phyloP scores from a whole-genome alignment of 345 rosid species.

The Leavenworthia alabamica region DNA sequence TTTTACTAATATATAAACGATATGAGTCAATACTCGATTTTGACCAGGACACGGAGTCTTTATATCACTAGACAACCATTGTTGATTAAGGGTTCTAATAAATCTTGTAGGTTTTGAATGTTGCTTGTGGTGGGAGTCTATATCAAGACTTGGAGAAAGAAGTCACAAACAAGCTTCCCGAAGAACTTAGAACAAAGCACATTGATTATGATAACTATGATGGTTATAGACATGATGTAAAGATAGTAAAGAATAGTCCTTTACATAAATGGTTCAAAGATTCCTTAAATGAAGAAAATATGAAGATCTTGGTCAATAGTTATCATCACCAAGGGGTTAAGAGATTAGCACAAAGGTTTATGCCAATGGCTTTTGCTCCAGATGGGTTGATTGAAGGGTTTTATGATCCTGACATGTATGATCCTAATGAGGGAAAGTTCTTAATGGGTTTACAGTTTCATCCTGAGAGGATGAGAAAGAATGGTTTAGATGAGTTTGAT shows the following conservation, averaged over 20 bases:
- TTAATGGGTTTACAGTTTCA: conserved; percentile 85
- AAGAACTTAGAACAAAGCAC: conserved; percentile 39
- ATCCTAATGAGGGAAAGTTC: conserved; percentile 72
- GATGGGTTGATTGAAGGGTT: conserved; percentile 90
- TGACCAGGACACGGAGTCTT: not conserved
- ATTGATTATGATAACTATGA: conserved; percentile 74
- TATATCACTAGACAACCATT: not conserved
- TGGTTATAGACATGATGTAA: conserved; percentile 61
- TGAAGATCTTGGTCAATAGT: conserved; percentile 72
- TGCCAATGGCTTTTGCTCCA: conserved; percentile 74
- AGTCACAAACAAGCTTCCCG: conserved; percentile 28
- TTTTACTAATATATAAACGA: too few relatives aligned
- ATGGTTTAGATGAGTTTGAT: conserved; percentile 53
- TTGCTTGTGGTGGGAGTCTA: conserved; percentile 83
- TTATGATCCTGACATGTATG: conserved; percentile 70
- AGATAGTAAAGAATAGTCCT: conserved; percentile 52
- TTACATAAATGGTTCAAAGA: conserved; percentile 61
- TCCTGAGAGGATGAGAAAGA: conserved; percentile 72
- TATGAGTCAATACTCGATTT: too few relatives aligned
- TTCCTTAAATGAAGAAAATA: conserved; percentile 43
- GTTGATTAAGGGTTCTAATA: not conserved
- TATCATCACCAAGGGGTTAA: conserved; percentile 92
- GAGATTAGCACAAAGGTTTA: conserved; percentile 58
- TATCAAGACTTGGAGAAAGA: conserved; percentile 65
- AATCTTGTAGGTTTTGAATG: conserved; percentile 54